Base-by-base conservation (phyloP, 2,329 filamentous ascomycete genomes). In the Rhynchosporium secalis region DNA sequence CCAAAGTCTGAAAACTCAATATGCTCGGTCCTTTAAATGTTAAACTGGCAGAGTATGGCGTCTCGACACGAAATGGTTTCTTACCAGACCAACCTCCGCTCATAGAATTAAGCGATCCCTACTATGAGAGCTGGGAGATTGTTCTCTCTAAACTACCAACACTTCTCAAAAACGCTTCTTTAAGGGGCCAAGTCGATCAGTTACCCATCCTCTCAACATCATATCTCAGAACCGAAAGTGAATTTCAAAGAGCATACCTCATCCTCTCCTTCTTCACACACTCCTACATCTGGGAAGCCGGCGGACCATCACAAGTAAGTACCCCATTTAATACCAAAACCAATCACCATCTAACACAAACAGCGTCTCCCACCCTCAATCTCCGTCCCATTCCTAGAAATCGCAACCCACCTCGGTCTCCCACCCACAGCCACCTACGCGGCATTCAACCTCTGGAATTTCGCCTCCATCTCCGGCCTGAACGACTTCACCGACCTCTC, bases 371-470 rank as follows among this genome's bases (percentile, higher is more conserved):
- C 94, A 0, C 87, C 90, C 0, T 79, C 88, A 56, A 83, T 98
- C 61, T 88, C 91, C 0, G 79, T 92, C 0, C 94, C 94, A 0
- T 87, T 96, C 63, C 81, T 95, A 51, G 72, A 82, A 52, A 83
- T 91, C 9, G 92, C 91, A 60, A 76, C 81, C 12, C 86, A 88
- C 68, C 84, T 97, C 6, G 89, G 93, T 64, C 81, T 97, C 0
- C 93, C 92, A 0, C 89, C 92, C 1, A 91, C 96, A 0, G 90
- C 92, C n/a, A 96, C 93, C 10, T 98, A 96, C 72, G 90, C 94
- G 0, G 90, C 85, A 0, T 80, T 94, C 40, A 92, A 90, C 69
- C 81, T 98, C 12, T 98, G 93, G 93, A 98, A 98, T 77, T 97
- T 90, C 77, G 81, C 84, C 65, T 86, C 88, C 0, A 79, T 88